A percentile compares a stretch with the other conserved stretches of the same genome.
Conservation (phyloP, 2,329 filamentous ascomycete genomes). For the Teratosphaeria zuluensis region DNA sequence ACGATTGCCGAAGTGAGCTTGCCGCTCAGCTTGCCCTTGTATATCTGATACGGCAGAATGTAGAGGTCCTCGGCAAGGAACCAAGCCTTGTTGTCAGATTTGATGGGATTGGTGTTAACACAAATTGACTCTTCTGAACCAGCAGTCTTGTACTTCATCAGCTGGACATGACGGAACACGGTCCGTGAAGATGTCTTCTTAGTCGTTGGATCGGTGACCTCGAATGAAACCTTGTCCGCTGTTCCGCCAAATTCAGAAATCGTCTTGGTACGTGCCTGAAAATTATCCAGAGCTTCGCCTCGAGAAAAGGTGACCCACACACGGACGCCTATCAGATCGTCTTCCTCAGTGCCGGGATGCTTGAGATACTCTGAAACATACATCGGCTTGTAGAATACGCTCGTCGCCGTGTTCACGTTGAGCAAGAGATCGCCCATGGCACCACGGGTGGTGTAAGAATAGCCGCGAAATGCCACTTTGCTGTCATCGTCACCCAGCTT, state of each 20-base stretch:
- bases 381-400: conserved; percentile 45
- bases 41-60: too few relatives aligned
- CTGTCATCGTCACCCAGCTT: too few relatives aligned
- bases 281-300: conserved; percentile 3
- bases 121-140: too few relatives aligned
- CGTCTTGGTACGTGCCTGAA: conserved; percentile 14
- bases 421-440: conserved; percentile 48
- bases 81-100: too few relatives aligned
- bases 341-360: conserved; percentile 1
- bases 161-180: too few relatives aligned
- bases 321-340: too few relatives aligned
- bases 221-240: conserved; percentile 16
- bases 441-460: conserved; percentile 51
- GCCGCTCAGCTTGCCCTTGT: too few relatives aligned
- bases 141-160: too few relatives aligned
- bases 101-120: too few relatives aligned
- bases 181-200: conserved; percentile 3
- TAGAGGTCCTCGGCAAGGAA: too few relatives aligned
- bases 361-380: conserved; percentile 25
- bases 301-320: conserved; percentile 9
- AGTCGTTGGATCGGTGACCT: conserved; percentile 9
- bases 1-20: too few relatives aligned
- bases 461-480: conserved; percentile 45
- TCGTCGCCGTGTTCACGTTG: conserved; percentile 54
- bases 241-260: conserved; percentile 18